Evolutionary conservation across 306 rosid genomes (phyloP).

Genomic region (Potentilla sterilis): DNA sequence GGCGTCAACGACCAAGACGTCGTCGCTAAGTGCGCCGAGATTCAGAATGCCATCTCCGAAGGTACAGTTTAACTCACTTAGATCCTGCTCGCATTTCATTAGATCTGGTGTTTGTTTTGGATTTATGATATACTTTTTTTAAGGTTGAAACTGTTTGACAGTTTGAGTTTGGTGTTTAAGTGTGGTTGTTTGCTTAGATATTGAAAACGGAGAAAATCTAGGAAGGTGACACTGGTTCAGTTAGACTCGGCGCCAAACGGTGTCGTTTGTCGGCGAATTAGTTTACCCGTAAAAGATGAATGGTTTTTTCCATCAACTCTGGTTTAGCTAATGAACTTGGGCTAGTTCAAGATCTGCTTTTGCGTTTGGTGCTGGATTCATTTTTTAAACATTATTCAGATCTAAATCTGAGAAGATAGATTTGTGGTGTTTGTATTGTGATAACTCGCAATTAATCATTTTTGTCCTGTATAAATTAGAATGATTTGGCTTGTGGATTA

Average conservation of each 20-base stretch:
- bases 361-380: background rate
- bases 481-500: conserved; percentile 3
- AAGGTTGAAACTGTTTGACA: background rate
- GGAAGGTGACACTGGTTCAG: background rate
- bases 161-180: background rate
- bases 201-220: background rate
- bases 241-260: background rate
- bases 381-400: conserved; percentile 7
- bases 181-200: background rate
- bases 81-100: background rate
- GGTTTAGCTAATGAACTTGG: background rate
- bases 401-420: conserved; percentile 20
- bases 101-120: conserved; percentile 5
- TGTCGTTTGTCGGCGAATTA: background rate
- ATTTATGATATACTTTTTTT: background rate
- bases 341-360: conserved; percentile 5
- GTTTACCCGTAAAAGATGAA: background rate
- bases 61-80: conserved; percentile 33
- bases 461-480: conserved; percentile 26
- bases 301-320: conserved; percentile 5
- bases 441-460: conserved; percentile 9
- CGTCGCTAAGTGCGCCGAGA: conserved; percentile 67
- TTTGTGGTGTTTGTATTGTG: background rate
- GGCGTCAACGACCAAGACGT: conserved; percentile 69
- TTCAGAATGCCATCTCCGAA: conserved; percentile 74